These are phyloP conservation scores for Suillus spraguei DNA, from an alignment of 768 basidiomycete species.

Conservation along the genomic window DNA sequence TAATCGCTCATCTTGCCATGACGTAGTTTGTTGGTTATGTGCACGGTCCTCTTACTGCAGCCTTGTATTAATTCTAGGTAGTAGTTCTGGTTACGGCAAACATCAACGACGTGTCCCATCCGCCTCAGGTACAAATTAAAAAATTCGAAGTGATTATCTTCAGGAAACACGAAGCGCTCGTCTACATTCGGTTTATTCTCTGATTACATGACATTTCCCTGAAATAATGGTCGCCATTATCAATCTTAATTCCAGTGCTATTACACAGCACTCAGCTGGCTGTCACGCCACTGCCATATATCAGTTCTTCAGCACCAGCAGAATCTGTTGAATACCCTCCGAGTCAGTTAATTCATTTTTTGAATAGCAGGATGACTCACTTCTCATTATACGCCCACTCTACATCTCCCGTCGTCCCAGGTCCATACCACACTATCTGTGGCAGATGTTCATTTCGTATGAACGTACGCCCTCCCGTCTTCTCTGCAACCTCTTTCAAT, in stretches of 20 bases:
- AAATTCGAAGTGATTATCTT: not conserved
- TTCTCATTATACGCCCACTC: slow-evolving; percentile 54
- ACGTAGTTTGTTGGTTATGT: not conserved
- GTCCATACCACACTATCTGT: slow-evolving; percentile 54
- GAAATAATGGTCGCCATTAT: too few relatives aligned
- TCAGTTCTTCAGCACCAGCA: not conserved
- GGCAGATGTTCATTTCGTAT: slow-evolving; percentile 44
- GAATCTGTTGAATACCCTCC: not conserved
- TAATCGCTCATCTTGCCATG: not conserved
- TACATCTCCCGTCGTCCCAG: slow-evolving; percentile 34
- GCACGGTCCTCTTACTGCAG: not conserved
- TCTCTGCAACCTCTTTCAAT: slow-evolving; percentile 29
- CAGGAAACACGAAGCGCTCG: too few relatives aligned
- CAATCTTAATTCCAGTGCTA: too few relatives aligned
- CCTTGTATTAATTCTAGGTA: not conserved
- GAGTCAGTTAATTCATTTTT: not conserved
- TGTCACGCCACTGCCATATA: not conserved
- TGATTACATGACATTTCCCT: too few relatives aligned
- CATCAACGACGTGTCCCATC: not conserved
- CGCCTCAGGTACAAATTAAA: slow-evolving; percentile 2
- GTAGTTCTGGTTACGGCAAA: not conserved
- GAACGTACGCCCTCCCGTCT: slow-evolving; percentile 34
- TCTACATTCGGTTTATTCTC: too few relatives aligned
- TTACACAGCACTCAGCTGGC: not conserved
- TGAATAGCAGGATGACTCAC: slow-evolving; percentile 24